Evolutionary conservation across 352 stramenopile genomes (phyloP).

Genomic region (Phytophthora rubi): DNA sequence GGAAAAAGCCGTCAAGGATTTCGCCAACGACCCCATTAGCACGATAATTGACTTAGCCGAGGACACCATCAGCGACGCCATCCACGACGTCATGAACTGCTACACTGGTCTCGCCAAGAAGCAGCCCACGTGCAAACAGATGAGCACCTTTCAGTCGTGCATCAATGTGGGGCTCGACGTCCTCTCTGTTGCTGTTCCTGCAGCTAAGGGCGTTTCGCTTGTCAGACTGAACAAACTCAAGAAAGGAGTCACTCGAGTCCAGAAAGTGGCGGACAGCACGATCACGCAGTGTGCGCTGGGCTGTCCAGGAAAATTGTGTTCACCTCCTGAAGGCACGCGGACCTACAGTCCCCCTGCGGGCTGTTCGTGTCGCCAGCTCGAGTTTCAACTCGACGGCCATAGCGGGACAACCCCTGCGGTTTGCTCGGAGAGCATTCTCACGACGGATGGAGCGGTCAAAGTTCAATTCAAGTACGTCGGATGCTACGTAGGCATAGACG

Average conservation of each 20-base stretch:
- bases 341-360: conserved; percentile 1
- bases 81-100: conserved; percentile 2
- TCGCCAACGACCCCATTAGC: conserved; percentile 4
- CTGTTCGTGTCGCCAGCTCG: background rate
- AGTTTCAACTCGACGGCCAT: background rate
- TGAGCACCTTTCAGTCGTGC: conserved; percentile 7
- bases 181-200: background rate
- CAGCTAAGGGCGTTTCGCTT: background rate
- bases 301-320: conserved; percentile 1
- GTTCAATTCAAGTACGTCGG: conserved; percentile 5
- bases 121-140: conserved; percentile 7
- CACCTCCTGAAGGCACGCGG: background rate
- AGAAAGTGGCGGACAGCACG: conserved; percentile 4
- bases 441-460: background rate
- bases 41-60: conserved; percentile 8
- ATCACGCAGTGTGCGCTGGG: background rate
- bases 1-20: conserved; percentile 2
- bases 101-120: conserved; percentile 6
- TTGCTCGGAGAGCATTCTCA: conserved; percentile 1
- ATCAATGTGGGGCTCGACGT: background rate
- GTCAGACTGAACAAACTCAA: background rate
- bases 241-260: conserved; percentile 3
- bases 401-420: background rate
- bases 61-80: background rate
- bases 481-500: background rate